phyloP scores from a whole-genome alignment of 768 basidiomycete species.

The Suillus luteus region DNA sequence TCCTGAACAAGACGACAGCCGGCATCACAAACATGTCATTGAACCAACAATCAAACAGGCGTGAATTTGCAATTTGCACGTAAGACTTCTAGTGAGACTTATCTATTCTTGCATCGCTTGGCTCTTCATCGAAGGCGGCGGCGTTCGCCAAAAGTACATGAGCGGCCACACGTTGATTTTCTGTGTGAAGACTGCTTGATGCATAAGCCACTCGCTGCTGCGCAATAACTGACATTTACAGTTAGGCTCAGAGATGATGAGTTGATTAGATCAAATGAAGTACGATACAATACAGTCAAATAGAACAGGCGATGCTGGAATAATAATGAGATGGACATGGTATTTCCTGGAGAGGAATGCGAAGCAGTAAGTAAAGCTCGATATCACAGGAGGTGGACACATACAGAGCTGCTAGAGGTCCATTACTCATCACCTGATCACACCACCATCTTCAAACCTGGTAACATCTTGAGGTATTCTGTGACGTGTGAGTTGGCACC shows the following conservation, averaged over 20 bases:
- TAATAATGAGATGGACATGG: background rate
- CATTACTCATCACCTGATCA: background rate
- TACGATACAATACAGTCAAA: background rate
- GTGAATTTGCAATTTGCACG: background rate
- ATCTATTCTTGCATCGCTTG: background rate
- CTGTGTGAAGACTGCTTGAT: background rate
- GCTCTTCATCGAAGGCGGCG: background rate
- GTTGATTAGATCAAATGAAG: background rate
- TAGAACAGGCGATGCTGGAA: background rate
- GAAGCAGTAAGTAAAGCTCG: background rate
- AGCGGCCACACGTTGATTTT: background rate
- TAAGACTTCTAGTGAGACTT: background rate
- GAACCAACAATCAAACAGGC: background rate
- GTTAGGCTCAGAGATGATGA: background rate
- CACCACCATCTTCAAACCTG: constrained; percentile 17
- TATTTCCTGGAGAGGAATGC: background rate
- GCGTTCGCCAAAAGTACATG: background rate
- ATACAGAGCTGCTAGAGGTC: background rate
- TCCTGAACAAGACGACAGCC: background rate
- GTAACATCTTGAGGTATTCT: constrained; percentile 27
- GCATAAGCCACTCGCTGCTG: background rate
- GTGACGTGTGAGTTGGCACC: constrained; percentile 21
- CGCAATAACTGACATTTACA: background rate
- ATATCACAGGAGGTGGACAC: background rate
- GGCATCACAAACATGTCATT: background rate